Evolutionary conservation across 1,284 basidiomycete species (phyloP), one percentile per base, ranked within the genome.

Genomic region (Ceratobasidium sp.): DNA sequence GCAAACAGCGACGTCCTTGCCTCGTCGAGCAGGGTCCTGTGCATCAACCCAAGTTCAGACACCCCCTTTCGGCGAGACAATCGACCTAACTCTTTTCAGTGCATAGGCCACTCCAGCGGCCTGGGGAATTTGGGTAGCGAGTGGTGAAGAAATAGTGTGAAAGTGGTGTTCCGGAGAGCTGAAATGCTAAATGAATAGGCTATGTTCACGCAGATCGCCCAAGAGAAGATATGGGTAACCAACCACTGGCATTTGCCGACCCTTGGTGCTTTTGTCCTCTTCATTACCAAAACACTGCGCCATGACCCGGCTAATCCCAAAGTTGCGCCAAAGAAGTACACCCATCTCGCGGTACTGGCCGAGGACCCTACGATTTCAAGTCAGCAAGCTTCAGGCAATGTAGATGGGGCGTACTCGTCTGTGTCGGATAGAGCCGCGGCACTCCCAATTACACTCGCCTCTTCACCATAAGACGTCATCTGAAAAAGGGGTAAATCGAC

Each of bases 121-220:
- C 83, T 98, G 95, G 0, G 96, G 96, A 77, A 98, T 95, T 83
- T 98, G 96, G 0, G 96, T 98, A 1, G 92, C 94, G n/a, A 98
- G 86, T 0, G 96, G 93, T 11, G 93, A 95, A 3, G 95, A 97
- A 77, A 98, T 96, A 37, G 93, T 95, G 82, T 96, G 94, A 81
- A 97, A 97, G 81, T 97, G 95, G 77, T 92, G 88, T 74, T 90
- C 84, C 1, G 88, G 86, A 4, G 94, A 95, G 8, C 94, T 93
- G 81, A 96, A 95, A 80, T 98, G 96, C 92, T 93, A 74, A 29
- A 9, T 61, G 29, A 75, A 58, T 46, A 9, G 37, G 56, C 27
- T 34, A 72, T 24, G 24, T 16, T 39, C 24, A 51, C 5, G 54
- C 11, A 2, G 16, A 13, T 14, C 54, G 6, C 16, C 39, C 39